Base-by-base conservation (phyloP, 2,329 filamentous ascomycete genomes). In the Dryadomyces quercivorus region DNA sequence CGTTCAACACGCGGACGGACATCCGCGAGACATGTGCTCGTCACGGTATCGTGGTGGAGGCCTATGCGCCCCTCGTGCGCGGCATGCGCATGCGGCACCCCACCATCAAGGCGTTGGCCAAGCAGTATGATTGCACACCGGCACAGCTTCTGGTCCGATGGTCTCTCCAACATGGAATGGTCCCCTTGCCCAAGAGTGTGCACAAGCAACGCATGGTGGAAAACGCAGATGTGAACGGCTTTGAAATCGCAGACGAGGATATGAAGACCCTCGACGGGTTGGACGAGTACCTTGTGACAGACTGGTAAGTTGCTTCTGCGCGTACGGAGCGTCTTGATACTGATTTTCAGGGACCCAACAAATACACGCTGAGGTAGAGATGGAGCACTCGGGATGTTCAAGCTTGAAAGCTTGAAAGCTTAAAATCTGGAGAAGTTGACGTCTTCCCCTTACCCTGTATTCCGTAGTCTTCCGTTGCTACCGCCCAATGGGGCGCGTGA, bases 121-220 rank as follows among this genome's bases (percentile, higher is more conserved):
- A 77, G 62, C 85, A 86, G 65, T 88, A 93, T 67, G 68, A 67
- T 0, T 88, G 84, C 65, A 84, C 82, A 0, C 78, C 83, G 1
- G 86, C 82, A 3, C 88, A 93, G 67, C 70, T 94, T 40, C 70
- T 93, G 65, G 76, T 94, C 49, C 70, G 86, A 54, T 93, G 88
- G 88, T 84, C 81, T 54, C 67, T 92, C 59, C 87, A 93, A 66
- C 79, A 89, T 63, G 81, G 80, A 40, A 84, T 83, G 61, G 78
- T 89, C 47, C 81, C 84, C 5, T 69, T 91, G 58, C 86, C 86
- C 5, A 91, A 93, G 75, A 88, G 84, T 64, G 73, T 77, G 21
- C 78, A 72, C 56, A 72, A 73, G 63, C 75, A 78, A 50, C 75
- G 86, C 26, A 82, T 90, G 54, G 60, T 77, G 5, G 78, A 82